Evolutionary conservation across 352 stramenopile genomes (phyloP), one percentile per base, ranked within the genome.

Genomic region (Phytophthora boehmeriae): DNA sequence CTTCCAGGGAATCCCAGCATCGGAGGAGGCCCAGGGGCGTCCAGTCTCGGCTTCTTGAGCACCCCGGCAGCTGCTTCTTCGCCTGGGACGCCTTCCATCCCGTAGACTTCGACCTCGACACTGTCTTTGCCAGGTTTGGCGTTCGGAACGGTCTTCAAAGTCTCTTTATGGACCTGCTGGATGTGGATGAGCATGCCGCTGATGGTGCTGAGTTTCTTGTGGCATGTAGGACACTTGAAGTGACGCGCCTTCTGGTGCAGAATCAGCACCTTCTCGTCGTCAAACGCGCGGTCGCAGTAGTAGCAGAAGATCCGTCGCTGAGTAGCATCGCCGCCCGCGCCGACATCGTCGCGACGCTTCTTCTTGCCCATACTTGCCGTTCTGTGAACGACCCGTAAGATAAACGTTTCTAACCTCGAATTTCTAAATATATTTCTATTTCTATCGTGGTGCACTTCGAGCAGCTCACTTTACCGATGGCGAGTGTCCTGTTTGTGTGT

Each of bases 201-300:
- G 54, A 89, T 86, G 19, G 90, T 96, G 50, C 80, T 95, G 63
- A 97, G 86, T 70, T 96, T 96, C 84, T 96, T 97, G 73, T 95
- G 78, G 76, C 90, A 97, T 20, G 85, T 77, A 32, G 88, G 82
- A 70, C 90, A 97, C 72, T 96, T 96, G 77, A 98, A 97, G 58
- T 98, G 92, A 8, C 89, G 88, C 58, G 86, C 86, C 65, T 98
- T 98, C 75, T 98, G 92, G 69, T 98, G 92, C 77, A 96, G 84
- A 59, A 98, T 97, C 46, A 98, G 57, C 22, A 95, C 83, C 59
- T 94, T 95, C 68, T 98, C 92, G 65, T 97, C 87, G 22, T 97
- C 88, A 43, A 98, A 98, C 42, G 86, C 78, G 43, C 92, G 81
- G 57, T 97, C 91, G 71, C 92, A 98, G 78, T 98, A 98, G 73